These are phyloP conservation scores for Byssothecium circinans DNA, from an alignment of 2,329 filamentous ascomycete genomes.

Conservation along the genomic window DNA sequence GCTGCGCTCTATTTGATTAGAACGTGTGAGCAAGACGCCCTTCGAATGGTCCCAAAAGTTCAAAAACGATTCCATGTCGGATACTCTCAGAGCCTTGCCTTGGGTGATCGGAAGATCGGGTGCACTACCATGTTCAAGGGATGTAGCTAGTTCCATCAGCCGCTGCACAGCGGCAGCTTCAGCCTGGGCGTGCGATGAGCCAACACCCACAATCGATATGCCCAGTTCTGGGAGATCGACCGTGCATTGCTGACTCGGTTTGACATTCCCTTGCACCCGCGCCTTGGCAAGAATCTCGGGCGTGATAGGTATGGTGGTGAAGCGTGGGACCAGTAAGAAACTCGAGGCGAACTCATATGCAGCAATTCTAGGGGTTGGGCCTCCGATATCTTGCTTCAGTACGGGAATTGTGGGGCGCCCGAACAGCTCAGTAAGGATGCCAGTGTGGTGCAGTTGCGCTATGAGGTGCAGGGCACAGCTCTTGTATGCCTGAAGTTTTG, in stretches of 20 bases:
- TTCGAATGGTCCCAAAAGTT: constrained; percentile 1
- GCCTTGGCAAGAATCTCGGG: neutral
- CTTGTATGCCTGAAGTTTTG: neutral
- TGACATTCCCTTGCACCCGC: neutral
- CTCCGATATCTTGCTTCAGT: neutral
- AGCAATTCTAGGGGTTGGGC: neutral
- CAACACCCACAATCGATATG: neutral
- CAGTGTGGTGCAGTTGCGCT: neutral
- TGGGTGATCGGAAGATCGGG: neutral
- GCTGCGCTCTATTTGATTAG: neutral
- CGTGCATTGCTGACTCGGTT: neutral
- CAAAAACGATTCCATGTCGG: neutral
- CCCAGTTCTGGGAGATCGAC: constrained; percentile 3
- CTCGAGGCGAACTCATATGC: constrained; percentile 3
- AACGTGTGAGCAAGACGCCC: neutral
- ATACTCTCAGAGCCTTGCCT: neutral
- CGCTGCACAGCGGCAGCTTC: neutral
- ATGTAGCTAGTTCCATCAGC: neutral
- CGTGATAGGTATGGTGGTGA: neutral
- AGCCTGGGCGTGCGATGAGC: neutral
- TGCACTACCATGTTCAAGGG: neutral
- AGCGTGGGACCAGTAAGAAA: neutral
- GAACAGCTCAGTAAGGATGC: neutral
- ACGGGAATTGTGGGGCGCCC: neutral
- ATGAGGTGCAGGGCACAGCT: neutral